Conservation (phyloP, 306 rosid genomes). For the Rosa multiflora region DNA sequence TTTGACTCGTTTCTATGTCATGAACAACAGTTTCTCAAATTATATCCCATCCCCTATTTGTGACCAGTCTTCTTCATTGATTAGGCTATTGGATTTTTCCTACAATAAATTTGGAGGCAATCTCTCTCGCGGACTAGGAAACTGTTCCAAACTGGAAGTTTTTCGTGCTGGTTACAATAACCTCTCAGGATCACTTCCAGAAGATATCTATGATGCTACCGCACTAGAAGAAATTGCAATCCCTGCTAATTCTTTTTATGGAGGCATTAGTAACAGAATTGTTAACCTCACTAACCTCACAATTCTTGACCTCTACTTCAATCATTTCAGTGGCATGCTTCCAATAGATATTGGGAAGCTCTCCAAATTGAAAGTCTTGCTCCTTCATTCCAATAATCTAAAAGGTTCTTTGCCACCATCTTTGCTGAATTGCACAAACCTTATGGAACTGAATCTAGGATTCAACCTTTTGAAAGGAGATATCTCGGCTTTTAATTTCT, state of each 20-base stretch:
- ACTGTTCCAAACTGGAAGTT: constrained; percentile 18
- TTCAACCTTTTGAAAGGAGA: neutral
- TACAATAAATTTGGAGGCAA: neutral
- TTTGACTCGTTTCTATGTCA: constrained; percentile 2
- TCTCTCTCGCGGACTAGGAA: neutral
- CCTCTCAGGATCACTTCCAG: constrained; percentile 7
- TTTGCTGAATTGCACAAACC: constrained; percentile 11
- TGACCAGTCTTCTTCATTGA: neutral
- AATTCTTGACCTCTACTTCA: neutral
- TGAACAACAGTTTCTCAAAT: neutral
- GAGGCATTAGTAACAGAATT: neutral
- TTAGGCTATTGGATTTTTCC: constrained; percentile 15
- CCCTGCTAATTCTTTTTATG: neutral
- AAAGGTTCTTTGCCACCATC: constrained; percentile 4
- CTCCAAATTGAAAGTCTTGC: neutral
- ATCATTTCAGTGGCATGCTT: neutral
- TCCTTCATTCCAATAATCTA: neutral
- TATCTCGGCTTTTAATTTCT: constrained; percentile 11
- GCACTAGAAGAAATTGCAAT: neutral
- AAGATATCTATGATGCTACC: constrained; percentile 1
- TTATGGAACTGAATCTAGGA: neutral
- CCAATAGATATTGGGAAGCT: neutral
- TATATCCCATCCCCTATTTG: constrained; percentile 6
- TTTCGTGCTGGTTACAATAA: constrained; percentile 8
- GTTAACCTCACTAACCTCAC: constrained; percentile 11